A percentile compares a stretch with the other conserved stretches of the same genome.
Conservation (phyloP, 1,284 basidiomycete genomes). For the Ustilago tritici region DNA sequence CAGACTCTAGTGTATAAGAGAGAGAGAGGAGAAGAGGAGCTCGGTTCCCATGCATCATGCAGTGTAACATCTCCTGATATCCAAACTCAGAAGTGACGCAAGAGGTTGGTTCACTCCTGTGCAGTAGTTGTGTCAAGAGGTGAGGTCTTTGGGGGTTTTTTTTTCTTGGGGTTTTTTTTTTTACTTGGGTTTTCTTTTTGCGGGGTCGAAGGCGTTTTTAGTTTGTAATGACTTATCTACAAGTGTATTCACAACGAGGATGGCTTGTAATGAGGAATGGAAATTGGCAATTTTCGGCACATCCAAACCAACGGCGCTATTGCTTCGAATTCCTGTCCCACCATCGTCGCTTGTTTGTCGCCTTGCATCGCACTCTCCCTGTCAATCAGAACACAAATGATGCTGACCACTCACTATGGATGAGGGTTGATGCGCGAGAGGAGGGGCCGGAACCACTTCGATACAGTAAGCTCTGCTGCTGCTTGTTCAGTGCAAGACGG, state of each 20-base stretch:
- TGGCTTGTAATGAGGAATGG: neutral
- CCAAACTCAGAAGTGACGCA: slow-evolving; percentile 9
- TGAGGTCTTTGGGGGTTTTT: too few species aligned
- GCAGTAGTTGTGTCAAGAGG: too few species aligned
- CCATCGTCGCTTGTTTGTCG: neutral
- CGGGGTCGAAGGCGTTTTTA: neutral
- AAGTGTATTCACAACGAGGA: neutral
- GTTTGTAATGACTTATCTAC: neutral
- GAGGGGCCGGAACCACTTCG: neutral
- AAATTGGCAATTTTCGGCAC: slow-evolving; percentile 6
- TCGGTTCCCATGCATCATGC: slow-evolving; percentile 11
- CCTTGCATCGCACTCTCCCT: neutral
- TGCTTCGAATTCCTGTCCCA: neutral
- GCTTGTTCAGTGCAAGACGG: neutral
- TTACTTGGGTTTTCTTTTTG: neutral
- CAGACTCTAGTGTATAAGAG: neutral
- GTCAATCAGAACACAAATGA: neutral
- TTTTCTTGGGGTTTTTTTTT: too few species aligned
- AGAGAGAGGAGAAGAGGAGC: neutral
- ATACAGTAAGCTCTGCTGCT: neutral
- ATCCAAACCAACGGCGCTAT: neutral
- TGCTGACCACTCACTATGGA: neutral
- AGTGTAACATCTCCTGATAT: slow-evolving; percentile 12
- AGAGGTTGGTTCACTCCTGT: neutral
- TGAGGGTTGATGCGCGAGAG: too few species aligned